Base-by-base conservation (phyloP, 495 filamentous ascomycete species). In the Penicillium canariense region DNA sequence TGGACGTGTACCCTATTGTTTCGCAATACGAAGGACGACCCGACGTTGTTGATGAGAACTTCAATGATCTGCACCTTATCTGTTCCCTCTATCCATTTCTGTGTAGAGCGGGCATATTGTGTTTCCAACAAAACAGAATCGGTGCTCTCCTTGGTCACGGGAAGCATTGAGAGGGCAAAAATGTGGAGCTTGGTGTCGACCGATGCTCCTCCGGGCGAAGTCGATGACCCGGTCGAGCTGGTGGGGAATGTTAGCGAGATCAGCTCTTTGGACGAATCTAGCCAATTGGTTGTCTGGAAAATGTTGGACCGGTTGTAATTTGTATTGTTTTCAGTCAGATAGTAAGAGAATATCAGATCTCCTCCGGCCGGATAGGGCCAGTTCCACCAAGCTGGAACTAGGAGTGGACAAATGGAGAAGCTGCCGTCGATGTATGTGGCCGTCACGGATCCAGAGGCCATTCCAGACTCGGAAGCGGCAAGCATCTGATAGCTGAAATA, bases 271-370 rank as follows among this genome's bases (percentile, higher is more conserved):
- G 71, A 70, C 0, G 77, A 71, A 40, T 76, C 73, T 7, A 82
- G 48, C 52, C 73, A 67, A n/a, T 73, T 75, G 1, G 73, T 71
- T 3, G 72, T 70, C 55, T 81, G 72, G 48, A 78, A 82, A 18
- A 82, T 78, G 42, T 78, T 77, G n/a, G 73, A 76, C 11, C 73
- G 68, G 45, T 82, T 82, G 54, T 67, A 80, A 56, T 81, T 68
- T 2, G 75, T 71, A 2, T 62, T 64, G 0, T 68, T 68, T 38
- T 71, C 66, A 1, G 77, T 79, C 30, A 73, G 70, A 49, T 72
- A 77, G 31, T 60, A 74, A 15, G 79, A 74, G 46, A 82, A 79
- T 20, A 80, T 60, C 35, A 82, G 49, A 44, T 81, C 76, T 15
- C 78, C 79, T 14, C 77, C 74, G 10, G 75, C 71, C 6, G 76